phyloP scores from a whole-genome alignment of 345 rosid species.

The Salix purpurea region DNA sequence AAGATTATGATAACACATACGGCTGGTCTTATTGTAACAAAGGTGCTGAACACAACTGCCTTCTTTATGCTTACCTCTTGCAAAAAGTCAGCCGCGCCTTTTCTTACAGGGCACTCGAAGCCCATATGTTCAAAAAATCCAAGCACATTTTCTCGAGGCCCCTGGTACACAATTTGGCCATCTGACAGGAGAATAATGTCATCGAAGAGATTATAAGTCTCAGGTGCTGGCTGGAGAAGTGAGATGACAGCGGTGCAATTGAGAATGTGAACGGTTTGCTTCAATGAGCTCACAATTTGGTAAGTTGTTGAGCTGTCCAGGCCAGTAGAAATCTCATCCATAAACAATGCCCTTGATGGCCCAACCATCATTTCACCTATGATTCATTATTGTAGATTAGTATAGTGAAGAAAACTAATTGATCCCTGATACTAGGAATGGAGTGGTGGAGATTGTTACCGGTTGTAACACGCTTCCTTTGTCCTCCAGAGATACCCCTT shows the following conservation, averaged over 20 bases:
- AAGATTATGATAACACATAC: neutral
- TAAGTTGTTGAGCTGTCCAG: constrained; percentile 78
- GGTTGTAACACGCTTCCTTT: constrained; percentile 77
- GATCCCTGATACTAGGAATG: neutral
- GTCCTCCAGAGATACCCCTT: constrained; percentile 83
- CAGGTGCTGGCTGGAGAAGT: constrained; percentile 84
- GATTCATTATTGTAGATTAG: neutral
- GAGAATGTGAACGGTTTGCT: constrained; percentile 58
- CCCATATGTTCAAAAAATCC: constrained; percentile 61
- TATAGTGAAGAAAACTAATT: neutral
- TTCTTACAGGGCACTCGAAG: constrained; percentile 68
- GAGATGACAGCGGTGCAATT: constrained; percentile 64
- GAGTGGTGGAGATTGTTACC: constrained; percentile 32
- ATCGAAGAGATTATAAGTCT: constrained; percentile 63
- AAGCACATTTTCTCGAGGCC: constrained; percentile 54
- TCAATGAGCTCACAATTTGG: constrained; percentile 66
- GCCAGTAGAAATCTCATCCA: constrained; percentile 83
- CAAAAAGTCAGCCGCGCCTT: constrained; percentile 73
- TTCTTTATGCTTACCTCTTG: constrained; percentile 52
- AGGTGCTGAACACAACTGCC: neutral
- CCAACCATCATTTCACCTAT: constrained; percentile 77
- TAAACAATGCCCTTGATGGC: constrained; percentile 55
- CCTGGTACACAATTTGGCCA: constrained; percentile 65
- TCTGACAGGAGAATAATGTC: constrained; percentile 67
- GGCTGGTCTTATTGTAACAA: neutral